Base-by-base conservation (phyloP, 108 stramenopile species). In the Pseudonitzschia pungens region DNA sequence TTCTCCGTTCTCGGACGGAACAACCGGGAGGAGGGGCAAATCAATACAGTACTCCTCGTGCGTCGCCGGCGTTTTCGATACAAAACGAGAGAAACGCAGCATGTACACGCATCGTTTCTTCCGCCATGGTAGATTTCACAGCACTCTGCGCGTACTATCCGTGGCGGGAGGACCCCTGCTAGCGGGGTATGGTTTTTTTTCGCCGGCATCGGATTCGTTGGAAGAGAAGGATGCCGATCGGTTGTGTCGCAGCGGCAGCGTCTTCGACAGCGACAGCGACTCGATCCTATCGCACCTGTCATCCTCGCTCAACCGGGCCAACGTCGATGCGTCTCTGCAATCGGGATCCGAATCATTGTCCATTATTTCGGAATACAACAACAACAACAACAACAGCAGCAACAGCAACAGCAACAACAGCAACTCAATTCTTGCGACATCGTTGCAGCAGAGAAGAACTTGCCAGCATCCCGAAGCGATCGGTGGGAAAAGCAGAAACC, bases 211-310 rank as follows among this genome's bases (percentile, higher is more conserved):
- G 59, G 10, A 11, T 0, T 60, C 28, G 59, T 60, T 26, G 28
- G 14, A 33, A 21, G n/a, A 62, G 8, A 33, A 62, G 20, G 60
- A 31, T 22, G 15, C 12, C 2, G 15, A 40, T 18, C 1, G n/a
- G n/a, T n/a, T n/a, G 8, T n/a, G 27, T 58, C 7, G 29, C 60
- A 62, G 4, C 32, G 18, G 18, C 54, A 4, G 20, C 1, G 2
- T 55, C 36, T 36, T 54, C 15, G 53, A 10, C n/a, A 54, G 7
- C 9, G 45, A 48, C 16, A 48, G 36, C 33, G 12, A 40, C 32
- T 62, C 60, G 3, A 40, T 62, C 12, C n/a, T 62, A 14, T 62
- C 60, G 28, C 36, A 40, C 8, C 14, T 62, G 36, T 62, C 60
- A 2, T 11, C 8, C 15, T 62, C 33, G 28, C 29, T 62, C 20